Conservation (phyloP, 2,329 filamentous ascomycete genomes). For the Pseudogymnoascus sp. region DNA sequence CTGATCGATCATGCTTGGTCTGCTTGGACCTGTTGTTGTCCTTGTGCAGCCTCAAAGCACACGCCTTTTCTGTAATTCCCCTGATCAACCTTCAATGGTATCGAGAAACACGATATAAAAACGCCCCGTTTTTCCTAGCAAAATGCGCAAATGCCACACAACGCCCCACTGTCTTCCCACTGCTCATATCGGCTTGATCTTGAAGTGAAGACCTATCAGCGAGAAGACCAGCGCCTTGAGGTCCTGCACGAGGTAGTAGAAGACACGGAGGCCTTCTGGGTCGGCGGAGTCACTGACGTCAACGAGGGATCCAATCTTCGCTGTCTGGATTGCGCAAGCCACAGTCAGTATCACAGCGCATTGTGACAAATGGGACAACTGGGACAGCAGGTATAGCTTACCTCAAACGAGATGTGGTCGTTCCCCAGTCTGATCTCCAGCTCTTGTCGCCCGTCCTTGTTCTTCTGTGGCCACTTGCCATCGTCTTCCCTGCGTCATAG, state of each 20-base stretch:
- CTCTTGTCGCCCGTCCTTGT: slow-evolving; percentile 96
- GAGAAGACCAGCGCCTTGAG: slow-evolving; percentile 95
- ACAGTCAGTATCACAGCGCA: not conserved
- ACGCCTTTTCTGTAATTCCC: not conserved
- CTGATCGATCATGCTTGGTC: slow-evolving; percentile 10
- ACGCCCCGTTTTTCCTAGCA: slow-evolving; percentile 4
- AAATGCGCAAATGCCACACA: slow-evolving; percentile 6
- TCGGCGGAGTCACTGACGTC: slow-evolving; percentile 95
- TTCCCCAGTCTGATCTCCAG: slow-evolving; percentile 88
- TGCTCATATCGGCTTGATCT: slow-evolving; percentile 71
- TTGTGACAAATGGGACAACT: too few species aligned
- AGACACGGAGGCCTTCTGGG: slow-evolving; percentile 90
- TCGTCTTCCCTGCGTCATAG: slow-evolving; percentile 72
- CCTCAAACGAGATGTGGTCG: slow-evolving; percentile 97
- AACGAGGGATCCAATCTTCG: slow-evolving; percentile 93
- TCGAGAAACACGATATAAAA: slow-evolving; percentile 8
- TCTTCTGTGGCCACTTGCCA: slow-evolving; percentile 97
- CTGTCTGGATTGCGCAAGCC: slow-evolving; percentile 53
- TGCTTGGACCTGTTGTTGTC: slow-evolving; percentile 10
- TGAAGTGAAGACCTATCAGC: slow-evolving; percentile 93
- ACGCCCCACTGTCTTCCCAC: not conserved
- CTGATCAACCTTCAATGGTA: slow-evolving; percentile 4
- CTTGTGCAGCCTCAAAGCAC: not conserved
- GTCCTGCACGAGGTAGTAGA: slow-evolving; percentile 98
- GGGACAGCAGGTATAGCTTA: slow-evolving; percentile 30